phyloP scores from a whole-genome alignment of 2,329 filamentous ascomycete genomes.

The Daldinia sp. region DNA sequence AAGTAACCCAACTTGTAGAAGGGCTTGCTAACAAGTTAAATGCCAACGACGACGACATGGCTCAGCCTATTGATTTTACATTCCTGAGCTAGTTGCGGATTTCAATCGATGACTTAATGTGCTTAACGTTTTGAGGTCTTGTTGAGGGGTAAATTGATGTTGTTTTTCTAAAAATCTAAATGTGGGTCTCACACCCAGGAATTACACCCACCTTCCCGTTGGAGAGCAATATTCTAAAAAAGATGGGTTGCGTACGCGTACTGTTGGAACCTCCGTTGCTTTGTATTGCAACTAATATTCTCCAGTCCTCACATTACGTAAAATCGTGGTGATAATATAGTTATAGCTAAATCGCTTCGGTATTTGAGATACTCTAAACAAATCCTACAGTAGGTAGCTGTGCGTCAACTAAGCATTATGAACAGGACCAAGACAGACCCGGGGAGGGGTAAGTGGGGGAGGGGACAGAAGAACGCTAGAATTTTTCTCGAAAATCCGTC shows the following conservation, averaged over 20 bases:
- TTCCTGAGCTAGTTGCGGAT: too few species aligned
- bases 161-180: too few species aligned
- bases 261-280: background rate
- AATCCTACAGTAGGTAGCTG: constrained; percentile 8
- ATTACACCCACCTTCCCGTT: constrained; percentile 12
- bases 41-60: too few species aligned
- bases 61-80: too few species aligned
- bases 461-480: constrained; percentile 47
- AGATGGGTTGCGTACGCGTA: background rate
- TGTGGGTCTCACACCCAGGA: too few species aligned
- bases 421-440: background rate
- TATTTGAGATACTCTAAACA: constrained; percentile 5
- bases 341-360: background rate
- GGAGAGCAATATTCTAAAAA: constrained; percentile 1
- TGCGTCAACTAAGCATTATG: constrained; percentile 29
- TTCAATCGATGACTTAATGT: too few species aligned
- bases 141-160: too few species aligned
- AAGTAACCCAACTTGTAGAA: too few species aligned
- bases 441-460: constrained; percentile 28
- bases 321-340: background rate
- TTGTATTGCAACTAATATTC: background rate
- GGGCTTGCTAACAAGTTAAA: too few species aligned
- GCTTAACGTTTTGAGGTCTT: too few species aligned
- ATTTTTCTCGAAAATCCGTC: constrained; percentile 53
- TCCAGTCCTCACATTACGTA: background rate